A percentile compares a stretch with the other conserved stretches of the same genome.
phyloP scores from a whole-genome alignment of 2,329 filamentous ascomycete species.

The Nemania diffusa region DNA sequence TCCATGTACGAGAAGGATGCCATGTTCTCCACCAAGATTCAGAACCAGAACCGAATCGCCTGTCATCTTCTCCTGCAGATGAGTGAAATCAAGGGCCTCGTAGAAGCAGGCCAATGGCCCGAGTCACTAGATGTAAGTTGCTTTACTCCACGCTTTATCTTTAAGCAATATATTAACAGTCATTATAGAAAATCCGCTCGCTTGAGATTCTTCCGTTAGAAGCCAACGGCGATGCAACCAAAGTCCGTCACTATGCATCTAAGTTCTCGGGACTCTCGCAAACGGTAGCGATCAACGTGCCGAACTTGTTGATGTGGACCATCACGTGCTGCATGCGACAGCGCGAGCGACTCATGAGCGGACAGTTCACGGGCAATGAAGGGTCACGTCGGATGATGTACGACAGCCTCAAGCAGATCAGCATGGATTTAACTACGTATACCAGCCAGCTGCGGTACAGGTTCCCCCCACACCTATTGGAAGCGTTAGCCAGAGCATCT shows the following conservation, averaged over 20 bases:
- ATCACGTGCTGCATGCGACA: conserved; percentile 86
- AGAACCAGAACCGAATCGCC: conserved; percentile 66
- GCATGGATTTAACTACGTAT: conserved; percentile 91
- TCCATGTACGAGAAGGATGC: conserved; percentile 69
- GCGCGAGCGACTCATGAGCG: conserved; percentile 74
- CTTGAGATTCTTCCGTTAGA: conserved; percentile 84
- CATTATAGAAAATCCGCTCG: conserved; percentile 72
- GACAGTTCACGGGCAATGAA: conserved; percentile 79
- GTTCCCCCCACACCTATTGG: conserved; percentile 86
- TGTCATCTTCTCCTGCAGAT: conserved; percentile 68
- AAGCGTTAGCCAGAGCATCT: conserved; percentile 84
- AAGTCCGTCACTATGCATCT: conserved; percentile 82
- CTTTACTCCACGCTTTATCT: not conserved
- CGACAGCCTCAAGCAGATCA: conserved; percentile 79
- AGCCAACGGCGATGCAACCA: conserved; percentile 77
- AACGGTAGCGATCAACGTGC: conserved; percentile 87
- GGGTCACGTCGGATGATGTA: conserved; percentile 71
- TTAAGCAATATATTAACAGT: conserved; percentile 25
- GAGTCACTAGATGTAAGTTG: conserved; percentile 67
- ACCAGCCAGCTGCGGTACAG: conserved; percentile 92
- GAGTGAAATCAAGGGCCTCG: conserved; percentile 68
- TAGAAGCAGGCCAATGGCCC: conserved; percentile 66
- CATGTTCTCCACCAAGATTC: conserved; percentile 69
- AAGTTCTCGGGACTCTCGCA: conserved; percentile 82
- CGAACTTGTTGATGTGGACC: conserved; percentile 92